Base-by-base conservation (phyloP, 2,329 filamentous ascomycete species). In the Aspergillus oerlinghausenensis region DNA sequence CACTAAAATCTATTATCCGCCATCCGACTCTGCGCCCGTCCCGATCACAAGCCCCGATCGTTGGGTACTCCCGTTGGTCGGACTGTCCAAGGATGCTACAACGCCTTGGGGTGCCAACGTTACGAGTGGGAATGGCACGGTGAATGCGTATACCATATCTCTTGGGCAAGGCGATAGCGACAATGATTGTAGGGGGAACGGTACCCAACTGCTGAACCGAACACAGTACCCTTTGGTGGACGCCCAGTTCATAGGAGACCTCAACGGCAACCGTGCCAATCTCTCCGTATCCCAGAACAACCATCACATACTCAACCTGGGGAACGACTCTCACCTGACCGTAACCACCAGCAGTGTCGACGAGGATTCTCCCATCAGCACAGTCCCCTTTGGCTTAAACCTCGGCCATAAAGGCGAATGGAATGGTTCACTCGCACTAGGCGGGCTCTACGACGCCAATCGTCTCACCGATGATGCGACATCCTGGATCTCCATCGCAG, bases 381-480 rank as follows among this genome's bases (percentile, higher is more conserved):
- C 43, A 25, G 43, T 55, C 3, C 54, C 54, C 4, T 42, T 55
- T 0, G 54, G 54, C 42, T 25, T 55, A 11, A 55, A 55, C 49
- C 49, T 55, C 10, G 54, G 54, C 29, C 25, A 51, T 19, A 23
- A 7, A 35, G 14, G 21, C 29, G 23, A 52, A 19, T 55, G 54
- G 54, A 38, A 51, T n/a, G 54, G 54, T 17, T 51, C 54, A 11
- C 21, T 55, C 10, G 29, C 51, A 3, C 11, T 55, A 3, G 54
- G 54, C 11, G 54, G 54, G 3, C 23, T 51, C 40, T 55, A 55
- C 49, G 54, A 55, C 54, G 28, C 54, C 19, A 55, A 52, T 26
- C 49, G 54, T 14, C 50, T 55, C 49, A 48, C 29, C 42, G 42
- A 55, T 42, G 54, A 55, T 48, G 21, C 54, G 4, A 49, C 50